These are phyloP conservation scores for Mesembryanthemum crystallinum DNA, from an alignment of 148 eudicot species.

Conservation along the genomic window DNA sequence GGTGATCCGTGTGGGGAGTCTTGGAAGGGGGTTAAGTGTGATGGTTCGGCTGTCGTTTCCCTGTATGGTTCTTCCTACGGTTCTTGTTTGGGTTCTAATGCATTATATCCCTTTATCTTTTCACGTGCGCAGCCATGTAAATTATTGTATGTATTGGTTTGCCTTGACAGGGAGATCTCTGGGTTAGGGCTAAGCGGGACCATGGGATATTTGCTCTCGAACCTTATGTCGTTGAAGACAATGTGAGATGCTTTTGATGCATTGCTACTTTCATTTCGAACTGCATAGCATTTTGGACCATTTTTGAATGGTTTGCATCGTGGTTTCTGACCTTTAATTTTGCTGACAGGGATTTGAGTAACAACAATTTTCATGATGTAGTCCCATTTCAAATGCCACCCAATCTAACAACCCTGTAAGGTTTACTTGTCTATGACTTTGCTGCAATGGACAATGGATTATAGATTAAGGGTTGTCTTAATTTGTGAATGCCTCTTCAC, in stretches of 20 bases:
- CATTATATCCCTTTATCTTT: not conserved
- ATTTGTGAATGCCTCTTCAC: constrained; percentile 11
- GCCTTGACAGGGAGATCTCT: constrained; percentile 61
- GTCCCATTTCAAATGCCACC: constrained; percentile 91
- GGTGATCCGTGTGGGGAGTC: constrained; percentile 98
- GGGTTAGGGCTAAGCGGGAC: constrained; percentile 77
- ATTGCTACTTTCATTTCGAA: not conserved
- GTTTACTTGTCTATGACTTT: constrained; percentile 22
- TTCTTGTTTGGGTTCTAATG: constrained; percentile 5
- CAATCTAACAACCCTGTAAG: constrained; percentile 76
- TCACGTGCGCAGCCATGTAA: constrained; percentile 10
- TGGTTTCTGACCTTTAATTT: constrained; percentile 13
- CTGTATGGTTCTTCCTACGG: constrained; percentile 41
- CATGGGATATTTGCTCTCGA: constrained; percentile 79
- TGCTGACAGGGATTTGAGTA: constrained; percentile 74
- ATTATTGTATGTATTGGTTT: constrained; percentile 25
- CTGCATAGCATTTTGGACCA: not conserved
- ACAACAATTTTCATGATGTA: constrained; percentile 71
- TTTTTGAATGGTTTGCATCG: not conserved
- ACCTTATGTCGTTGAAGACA: constrained; percentile 56
- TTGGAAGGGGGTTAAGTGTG: constrained; percentile 85
- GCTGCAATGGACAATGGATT: not conserved
- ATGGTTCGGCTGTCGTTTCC: constrained; percentile 83
- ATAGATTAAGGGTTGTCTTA: not conserved
- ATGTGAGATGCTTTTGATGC: constrained; percentile 44